phyloP scores from a whole-genome alignment of 805 yeast genomes.

The Monosporozyma siamensis region DNA sequence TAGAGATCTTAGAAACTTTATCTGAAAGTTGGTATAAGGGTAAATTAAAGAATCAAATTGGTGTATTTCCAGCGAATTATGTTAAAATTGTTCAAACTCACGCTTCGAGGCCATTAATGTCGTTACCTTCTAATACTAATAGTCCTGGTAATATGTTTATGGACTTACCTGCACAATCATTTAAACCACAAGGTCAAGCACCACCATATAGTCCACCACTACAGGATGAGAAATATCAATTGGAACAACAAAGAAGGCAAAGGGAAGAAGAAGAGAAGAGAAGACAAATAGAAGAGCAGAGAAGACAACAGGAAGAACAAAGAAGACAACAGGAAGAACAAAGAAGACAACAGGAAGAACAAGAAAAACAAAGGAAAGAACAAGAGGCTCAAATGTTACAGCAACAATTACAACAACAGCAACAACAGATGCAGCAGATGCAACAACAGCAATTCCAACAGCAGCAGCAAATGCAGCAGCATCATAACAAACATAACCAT shows the following conservation, averaged over 20 bases:
- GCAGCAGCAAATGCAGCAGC: slow-evolving; percentile 2
- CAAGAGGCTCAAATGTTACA: background rate
- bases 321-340: slow-evolving; percentile 2
- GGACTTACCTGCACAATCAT: background rate
- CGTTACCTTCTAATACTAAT: background rate
- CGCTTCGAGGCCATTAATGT: background rate
- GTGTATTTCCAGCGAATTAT: slow-evolving; percentile 85
- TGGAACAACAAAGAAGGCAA: slow-evolving; percentile 2
- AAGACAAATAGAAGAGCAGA: background rate
- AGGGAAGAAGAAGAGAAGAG: background rate
- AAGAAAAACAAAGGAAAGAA: background rate
- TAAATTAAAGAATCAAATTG: slow-evolving; percentile 43
- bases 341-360: slow-evolving; percentile 2
- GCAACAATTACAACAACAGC: background rate
- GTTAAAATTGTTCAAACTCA: slow-evolving; percentile 34
- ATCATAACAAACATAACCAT: background rate
- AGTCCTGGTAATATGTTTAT: background rate
- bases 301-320: background rate
- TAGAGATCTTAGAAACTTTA: slow-evolving; percentile 59
- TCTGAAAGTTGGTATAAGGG: slow-evolving; percentile 93
- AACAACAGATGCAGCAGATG: slow-evolving; percentile 3
- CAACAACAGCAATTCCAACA: slow-evolving; percentile 1
- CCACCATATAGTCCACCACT: slow-evolving; percentile 5
- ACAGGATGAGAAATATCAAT: slow-evolving; percentile 3
- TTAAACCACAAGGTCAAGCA: background rate